A percentile compares a stretch with the other conserved stretches of the same genome.
phyloP scores from a whole-genome alignment of 1,284 basidiomycete genomes.

The Hemileia vastatrix region DNA sequence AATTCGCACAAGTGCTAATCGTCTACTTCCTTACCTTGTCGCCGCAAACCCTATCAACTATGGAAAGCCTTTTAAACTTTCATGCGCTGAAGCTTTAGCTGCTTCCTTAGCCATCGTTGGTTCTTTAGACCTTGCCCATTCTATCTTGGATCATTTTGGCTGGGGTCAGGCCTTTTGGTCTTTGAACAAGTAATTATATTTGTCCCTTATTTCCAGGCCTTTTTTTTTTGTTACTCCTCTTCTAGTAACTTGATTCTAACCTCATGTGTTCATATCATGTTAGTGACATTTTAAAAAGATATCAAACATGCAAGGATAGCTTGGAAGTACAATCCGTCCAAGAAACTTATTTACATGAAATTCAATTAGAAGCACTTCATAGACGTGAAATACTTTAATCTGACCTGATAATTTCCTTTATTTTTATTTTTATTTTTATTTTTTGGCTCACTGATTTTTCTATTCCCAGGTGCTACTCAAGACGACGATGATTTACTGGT shows the following conservation, averaged over 20 bases:
- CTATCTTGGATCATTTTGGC: constrained; percentile 46
- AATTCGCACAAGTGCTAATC: constrained; percentile 83
- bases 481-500: constrained; percentile 52
- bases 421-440: background rate
- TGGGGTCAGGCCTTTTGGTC: constrained; percentile 7
- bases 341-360: constrained; percentile 1
- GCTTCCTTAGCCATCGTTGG: constrained; percentile 87
- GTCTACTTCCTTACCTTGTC: constrained; percentile 76
- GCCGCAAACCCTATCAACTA: constrained; percentile 93
- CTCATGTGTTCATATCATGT: background rate
- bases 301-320: constrained; percentile 9
- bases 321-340: constrained; percentile 4
- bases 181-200: constrained; percentile 1
- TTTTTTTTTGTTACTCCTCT: constrained; percentile 77
- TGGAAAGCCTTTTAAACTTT: constrained; percentile 76
- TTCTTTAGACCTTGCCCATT: constrained; percentile 66
- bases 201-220: constrained; percentile 48
- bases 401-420: background rate
- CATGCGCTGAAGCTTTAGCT: constrained; percentile 80
- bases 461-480: constrained; percentile 35
- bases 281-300: constrained; percentile 14
- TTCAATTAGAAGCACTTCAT: constrained; percentile 5
- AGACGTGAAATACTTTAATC: constrained; percentile 2
- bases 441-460: background rate
- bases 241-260: constrained; percentile 62